A percentile compares a stretch with the other conserved stretches of the same genome.
These are phyloP conservation scores for Pythium vanterpoolii DNA, from an alignment of 352 stramenopile genomes.

Conservation along the genomic window DNA sequence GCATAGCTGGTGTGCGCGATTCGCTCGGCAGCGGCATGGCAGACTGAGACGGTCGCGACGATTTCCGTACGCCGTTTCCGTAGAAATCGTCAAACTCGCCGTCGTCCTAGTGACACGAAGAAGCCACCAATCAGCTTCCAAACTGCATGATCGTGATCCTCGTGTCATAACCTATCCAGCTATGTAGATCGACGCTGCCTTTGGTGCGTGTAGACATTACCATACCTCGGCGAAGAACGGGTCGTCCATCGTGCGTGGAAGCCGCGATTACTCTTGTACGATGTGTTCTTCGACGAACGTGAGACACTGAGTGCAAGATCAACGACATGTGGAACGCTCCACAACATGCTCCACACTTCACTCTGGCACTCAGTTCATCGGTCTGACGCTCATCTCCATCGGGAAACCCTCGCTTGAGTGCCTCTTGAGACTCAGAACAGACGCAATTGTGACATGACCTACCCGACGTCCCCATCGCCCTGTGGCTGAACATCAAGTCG, in stretches of 20 bases:
- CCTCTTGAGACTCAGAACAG: not conserved
- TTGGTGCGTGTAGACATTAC: not conserved
- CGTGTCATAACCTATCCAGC: not conserved
- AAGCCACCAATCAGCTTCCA: conserved; percentile 1
- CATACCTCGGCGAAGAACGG: conserved; percentile 51
- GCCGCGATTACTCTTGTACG: not conserved
- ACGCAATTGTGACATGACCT: conserved; percentile 1
- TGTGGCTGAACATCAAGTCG: conserved; percentile 4
- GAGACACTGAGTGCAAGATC: conserved; percentile 19
- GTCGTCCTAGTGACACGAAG: conserved; percentile 40
- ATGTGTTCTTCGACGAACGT: conserved; percentile 6
- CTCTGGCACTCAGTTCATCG: conserved; percentile 2
- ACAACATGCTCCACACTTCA: not conserved
- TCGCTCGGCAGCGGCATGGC: conserved; percentile 8
- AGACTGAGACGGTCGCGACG: conserved; percentile 7
- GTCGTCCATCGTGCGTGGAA: conserved; percentile 22
- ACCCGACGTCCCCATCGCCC: not conserved
- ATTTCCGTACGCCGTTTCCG: conserved; percentile 15
- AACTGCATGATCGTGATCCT: not conserved
- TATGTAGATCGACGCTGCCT: not conserved
- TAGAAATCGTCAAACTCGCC: conserved; percentile 81
- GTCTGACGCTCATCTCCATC: conserved; percentile 3
- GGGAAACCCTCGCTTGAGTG: conserved; percentile 10
- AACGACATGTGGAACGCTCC: conserved; percentile 15
- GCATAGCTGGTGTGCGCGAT: not conserved